These are phyloP conservation scores for Oryza nivara DNA, from an alignment of 176 grass and related monocot genomes.

Conservation along the genomic window DNA sequence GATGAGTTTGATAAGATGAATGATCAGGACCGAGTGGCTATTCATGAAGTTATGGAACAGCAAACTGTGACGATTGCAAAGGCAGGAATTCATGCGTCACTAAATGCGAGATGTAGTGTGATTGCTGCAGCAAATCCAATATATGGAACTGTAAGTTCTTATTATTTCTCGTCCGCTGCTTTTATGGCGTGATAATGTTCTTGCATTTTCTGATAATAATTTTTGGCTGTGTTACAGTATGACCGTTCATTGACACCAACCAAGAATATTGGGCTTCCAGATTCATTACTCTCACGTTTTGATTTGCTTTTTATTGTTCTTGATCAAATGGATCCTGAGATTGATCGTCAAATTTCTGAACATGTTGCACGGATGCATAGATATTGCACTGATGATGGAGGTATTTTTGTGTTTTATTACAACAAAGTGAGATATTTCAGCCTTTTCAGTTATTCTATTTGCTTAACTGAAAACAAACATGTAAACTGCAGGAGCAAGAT, in stretches of 20 bases:
- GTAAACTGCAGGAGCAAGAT: slow-evolving; percentile 55
- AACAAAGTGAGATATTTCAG: slow-evolving; percentile 20
- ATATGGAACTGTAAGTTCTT: slow-evolving; percentile 84
- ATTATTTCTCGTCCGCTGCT: not conserved
- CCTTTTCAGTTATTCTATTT: slow-evolving; percentile 8
- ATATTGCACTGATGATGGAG: slow-evolving; percentile 92
- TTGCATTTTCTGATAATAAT: slow-evolving; percentile 37
- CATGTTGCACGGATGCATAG: slow-evolving; percentile 96
- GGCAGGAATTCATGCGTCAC: slow-evolving; percentile 95
- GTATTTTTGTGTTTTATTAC: slow-evolving; percentile 47
- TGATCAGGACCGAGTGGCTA: slow-evolving; percentile 93
- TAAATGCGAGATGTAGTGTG: slow-evolving; percentile 98
- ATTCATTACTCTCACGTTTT: slow-evolving; percentile 97
- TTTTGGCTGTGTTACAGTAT: slow-evolving; percentile 60
- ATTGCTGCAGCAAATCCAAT: slow-evolving; percentile 99
- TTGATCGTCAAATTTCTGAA: slow-evolving; percentile 91
- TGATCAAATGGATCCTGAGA: slow-evolving; percentile 99
- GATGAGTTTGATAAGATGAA: slow-evolving; percentile 99
- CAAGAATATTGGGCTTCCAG: slow-evolving; percentile 96
- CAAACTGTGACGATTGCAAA: slow-evolving; percentile 99
- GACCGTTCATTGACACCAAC: slow-evolving; percentile 95
- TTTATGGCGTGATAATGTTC: not conserved
- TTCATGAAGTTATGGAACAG: slow-evolving; percentile 99
- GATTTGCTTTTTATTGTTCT: slow-evolving; percentile 99
- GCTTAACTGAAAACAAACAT: slow-evolving; percentile 13